Percentiles rank a stretch among this genome's conserved stretches.
Conservation (phyloP, 345 rosid species). For the Litchi chinensis region DNA sequence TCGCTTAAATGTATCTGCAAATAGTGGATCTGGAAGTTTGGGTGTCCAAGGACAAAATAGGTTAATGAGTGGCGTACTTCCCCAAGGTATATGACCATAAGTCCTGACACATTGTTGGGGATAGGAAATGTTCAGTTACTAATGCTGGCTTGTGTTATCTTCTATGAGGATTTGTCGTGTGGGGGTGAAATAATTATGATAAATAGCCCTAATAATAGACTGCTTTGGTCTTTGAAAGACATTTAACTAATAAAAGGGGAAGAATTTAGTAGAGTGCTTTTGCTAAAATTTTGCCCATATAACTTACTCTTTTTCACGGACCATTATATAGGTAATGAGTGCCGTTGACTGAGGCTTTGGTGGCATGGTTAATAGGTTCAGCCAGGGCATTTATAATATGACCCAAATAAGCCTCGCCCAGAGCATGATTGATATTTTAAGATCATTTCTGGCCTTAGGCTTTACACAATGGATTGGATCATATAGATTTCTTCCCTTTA, state of each 20-base stretch:
- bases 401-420: background rate
- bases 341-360: background rate
- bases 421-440: background rate
- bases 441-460: background rate
- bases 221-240: too few species aligned
- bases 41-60: conserved; percentile 89
- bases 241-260: background rate
- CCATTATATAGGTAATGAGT: background rate
- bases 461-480: background rate
- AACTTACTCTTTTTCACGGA: background rate
- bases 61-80: conserved; percentile 77
- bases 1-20: conserved; percentile 68
- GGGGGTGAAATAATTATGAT: background rate
- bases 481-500: background rate
- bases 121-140: background rate
- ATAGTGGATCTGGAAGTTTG: conserved; percentile 84
- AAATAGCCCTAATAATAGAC: background rate
- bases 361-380: background rate
- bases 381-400: background rate
- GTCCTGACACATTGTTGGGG: conserved; percentile 1
- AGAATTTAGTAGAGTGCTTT: background rate
- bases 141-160: background rate
- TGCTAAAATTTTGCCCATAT: background rate
- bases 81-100: conserved; percentile 65
- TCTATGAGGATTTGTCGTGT: background rate